Evolutionary conservation across 148 eudicot genomes (phyloP), one percentile per base, ranked within the genome.

Genomic region (Vaccinium vitisidaea): DNA sequence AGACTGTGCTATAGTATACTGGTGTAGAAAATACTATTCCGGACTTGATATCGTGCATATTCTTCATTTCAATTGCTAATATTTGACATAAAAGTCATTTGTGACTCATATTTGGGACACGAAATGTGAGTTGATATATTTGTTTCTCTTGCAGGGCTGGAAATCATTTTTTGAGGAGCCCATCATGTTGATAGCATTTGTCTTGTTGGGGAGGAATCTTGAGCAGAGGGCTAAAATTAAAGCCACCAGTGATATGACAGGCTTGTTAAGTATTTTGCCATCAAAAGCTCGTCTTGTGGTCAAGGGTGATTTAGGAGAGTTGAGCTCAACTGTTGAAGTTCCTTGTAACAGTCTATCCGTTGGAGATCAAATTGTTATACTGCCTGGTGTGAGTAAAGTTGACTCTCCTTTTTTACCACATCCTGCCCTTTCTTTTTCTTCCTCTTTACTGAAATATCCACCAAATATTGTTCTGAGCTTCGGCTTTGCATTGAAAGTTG

Each of bases 201-300:
- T 97, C 48, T 88, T 97, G 89, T 85, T 97, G 88, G 99, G 99
- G 82, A 92, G 94, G 87, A 97, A 97, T 91, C 98, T 97, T 86
- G 99, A 97, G 87, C 99, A 95, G 86, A 88, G 99, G 80, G 99
- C 99, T 83, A 97, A 97, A 89, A 93, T 97, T 78, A 95, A 92
- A 90, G 99, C 99, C 70, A 92, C 98, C 36, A 94, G 98, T 89
- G 98, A 97, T 86, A 89, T 97, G 96, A 95, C 99, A 48, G 91
- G 95, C 85, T 98, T 97, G 84, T 88, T 97, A 86, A 91, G 88
- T 89, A 77, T 93, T 82, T 87, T 97, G 90, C 99, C 98, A 85
- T 86, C 99, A 61, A 94, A 93, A 92, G 99, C 99, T 73, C 98
- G 96, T 84, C 98, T 97, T 83, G 84, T 97, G 87, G 92, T 97